Base-by-base conservation (phyloP, 2,329 filamentous ascomycete species). In the Botrytis elliptica region DNA sequence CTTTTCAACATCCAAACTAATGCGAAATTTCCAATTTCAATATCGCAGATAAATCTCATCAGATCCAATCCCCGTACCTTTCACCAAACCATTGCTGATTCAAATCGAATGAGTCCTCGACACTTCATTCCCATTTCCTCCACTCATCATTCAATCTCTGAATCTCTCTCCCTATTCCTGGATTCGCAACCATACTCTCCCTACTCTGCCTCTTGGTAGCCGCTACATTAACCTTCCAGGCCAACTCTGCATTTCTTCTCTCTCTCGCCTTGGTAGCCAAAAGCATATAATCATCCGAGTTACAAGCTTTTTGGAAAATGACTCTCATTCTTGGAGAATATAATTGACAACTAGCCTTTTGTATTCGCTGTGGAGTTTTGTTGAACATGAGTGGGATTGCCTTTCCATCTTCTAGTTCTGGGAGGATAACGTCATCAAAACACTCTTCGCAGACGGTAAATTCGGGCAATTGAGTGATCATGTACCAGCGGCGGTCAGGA, bases 381-480 rank as follows among this genome's bases (percentile, higher is more conserved):
- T 88, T 89, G 77, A 96, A 92, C 76, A 91, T 88, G 29, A 87
- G 84, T 16, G 92, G 90, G 38, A 95, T 85, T 0, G 87, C 83
- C 59, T 83, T 84, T 57, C 86, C 83, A 5, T 86, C 84, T 44
- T 86, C 84, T 2, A 91, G 83, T 69, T 89, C 85, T 0, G 94
- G 94, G 82, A 88, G 89, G n/a, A 97, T 89, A 0, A 93, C 88
- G 36, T 93, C 90, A 25, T 93, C 88, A 81, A 92, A 97, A 82
- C 95, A 98, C 82, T 95, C 93, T 76, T 92, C 90, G 82, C 95
- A 98, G 6, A 97, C 91, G 0, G 92, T 94, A 78, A 97, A 89
- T 66, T 94, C 88, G 0, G 92, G 93, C 0, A 97, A 84, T 22
- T 88, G 85, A 0, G 92, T 89, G 81, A 97, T 93, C 72, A 88